These are phyloP conservation scores for Penicillium sp. DNA, from an alignment of 2,329 filamentous ascomycete genomes.

Conservation along the genomic window DNA sequence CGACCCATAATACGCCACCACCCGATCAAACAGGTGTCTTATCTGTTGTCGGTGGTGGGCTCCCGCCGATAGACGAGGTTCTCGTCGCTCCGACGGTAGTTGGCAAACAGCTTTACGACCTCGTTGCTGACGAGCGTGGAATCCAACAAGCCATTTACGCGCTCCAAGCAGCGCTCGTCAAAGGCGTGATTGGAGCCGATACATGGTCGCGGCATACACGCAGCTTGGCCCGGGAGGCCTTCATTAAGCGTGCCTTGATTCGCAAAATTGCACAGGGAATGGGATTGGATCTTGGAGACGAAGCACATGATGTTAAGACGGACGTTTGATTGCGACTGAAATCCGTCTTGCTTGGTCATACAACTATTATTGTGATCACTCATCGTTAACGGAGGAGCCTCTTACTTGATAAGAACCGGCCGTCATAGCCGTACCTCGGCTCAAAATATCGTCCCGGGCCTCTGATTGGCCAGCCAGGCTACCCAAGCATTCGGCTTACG, in stretches of 20 bases:
- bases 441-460: neutral
- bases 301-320: neutral
- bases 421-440: neutral
- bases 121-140: slow-evolving; percentile 83
- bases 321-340: neutral
- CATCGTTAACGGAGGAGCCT: neutral
- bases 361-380: neutral
- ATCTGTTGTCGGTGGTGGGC: slow-evolving; percentile 28
- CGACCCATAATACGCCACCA: slow-evolving; percentile 7
- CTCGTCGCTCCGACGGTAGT: slow-evolving; percentile 92
- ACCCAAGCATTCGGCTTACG: neutral
- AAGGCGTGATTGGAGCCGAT: slow-evolving; percentile 43
- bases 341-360: neutral
- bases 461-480: neutral
- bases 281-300: slow-evolving; percentile 32
- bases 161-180: slow-evolving; percentile 42
- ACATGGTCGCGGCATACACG: slow-evolving; percentile 46
- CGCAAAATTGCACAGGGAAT: slow-evolving; percentile 45
- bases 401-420: neutral
- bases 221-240: slow-evolving; percentile 45
- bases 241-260: slow-evolving; percentile 44
- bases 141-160: slow-evolving; percentile 81
- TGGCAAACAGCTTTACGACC: slow-evolving; percentile 82
- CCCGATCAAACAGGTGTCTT: slow-evolving; percentile 17
- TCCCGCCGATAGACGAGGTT: slow-evolving; percentile 81